A percentile compares a stretch with the other conserved stretches of the same genome.
phyloP scores from a whole-genome alignment of 2,329 filamentous ascomycete species.

The Catunica adiposa region DNA sequence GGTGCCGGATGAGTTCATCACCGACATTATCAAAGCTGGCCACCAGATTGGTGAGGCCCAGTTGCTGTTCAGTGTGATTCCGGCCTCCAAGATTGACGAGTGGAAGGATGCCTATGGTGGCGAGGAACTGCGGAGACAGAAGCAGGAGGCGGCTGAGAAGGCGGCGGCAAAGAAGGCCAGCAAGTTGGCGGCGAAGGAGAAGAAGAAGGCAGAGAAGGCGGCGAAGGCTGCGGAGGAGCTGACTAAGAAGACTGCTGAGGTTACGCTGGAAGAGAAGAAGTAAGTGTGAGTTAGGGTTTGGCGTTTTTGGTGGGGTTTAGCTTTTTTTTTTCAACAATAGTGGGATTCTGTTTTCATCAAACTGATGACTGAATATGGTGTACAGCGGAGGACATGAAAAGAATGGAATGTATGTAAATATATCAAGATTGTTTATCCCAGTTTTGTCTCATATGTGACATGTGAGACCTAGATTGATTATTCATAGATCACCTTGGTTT shows the following conservation, averaged over 20 bases:
- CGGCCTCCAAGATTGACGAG: constrained; percentile 63
- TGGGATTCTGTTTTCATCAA: not conserved
- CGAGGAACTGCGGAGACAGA: constrained; percentile 50
- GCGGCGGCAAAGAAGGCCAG: constrained; percentile 34
- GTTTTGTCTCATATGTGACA: not conserved
- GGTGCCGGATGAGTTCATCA: constrained; percentile 52
- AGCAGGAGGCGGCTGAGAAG: constrained; percentile 38
- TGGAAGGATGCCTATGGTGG: constrained; percentile 64
- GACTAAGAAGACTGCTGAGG: constrained; percentile 14
- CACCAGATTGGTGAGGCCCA: constrained; percentile 69
- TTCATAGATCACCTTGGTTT: too few relatives aligned
- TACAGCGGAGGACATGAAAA: not conserved
- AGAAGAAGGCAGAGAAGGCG: constrained; percentile 24
- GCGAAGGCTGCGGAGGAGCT: constrained; percentile 17
- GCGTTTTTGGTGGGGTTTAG: not conserved
- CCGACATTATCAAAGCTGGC: constrained; percentile 46
- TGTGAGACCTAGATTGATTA: too few relatives aligned
- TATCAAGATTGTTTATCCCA: not conserved
- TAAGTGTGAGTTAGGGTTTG: not conserved
- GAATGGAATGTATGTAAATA: not conserved
- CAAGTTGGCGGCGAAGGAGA: constrained; percentile 34
- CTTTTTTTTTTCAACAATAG: too few relatives aligned
- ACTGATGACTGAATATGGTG: not conserved
- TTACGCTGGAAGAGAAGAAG: constrained; percentile 16
- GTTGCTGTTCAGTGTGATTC: constrained; percentile 70